Evolutionary conservation across 805 yeast species (phyloP).

Genomic region (Ogataea chonburiensis): DNA sequence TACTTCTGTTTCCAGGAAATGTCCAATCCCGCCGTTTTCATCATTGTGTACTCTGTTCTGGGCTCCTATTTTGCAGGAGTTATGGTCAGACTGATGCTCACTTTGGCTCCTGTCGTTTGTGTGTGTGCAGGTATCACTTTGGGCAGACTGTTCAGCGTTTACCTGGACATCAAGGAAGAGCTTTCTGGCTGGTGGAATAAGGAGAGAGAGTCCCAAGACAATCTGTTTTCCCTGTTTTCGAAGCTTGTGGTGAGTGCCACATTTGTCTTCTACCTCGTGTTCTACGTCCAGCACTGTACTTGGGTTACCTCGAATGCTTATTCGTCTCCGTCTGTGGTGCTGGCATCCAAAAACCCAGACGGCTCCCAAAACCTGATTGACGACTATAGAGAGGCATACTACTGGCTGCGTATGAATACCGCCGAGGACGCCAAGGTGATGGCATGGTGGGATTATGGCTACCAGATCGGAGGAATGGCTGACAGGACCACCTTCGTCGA

Average conservation of each 20-base stretch:
- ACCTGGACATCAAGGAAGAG: conserved; percentile 54
- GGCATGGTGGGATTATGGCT: conserved; percentile 99
- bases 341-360: conserved; percentile 79
- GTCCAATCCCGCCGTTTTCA: conserved; percentile 87
- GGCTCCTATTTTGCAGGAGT: conserved; percentile 98
- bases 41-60: conserved; percentile 87
- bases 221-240: conserved; percentile 44
- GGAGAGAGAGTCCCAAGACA: conserved; percentile 8
- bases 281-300: conserved; percentile 92
- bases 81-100: conserved; percentile 96
- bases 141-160: conserved; percentile 79
- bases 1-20: conserved; percentile 87
- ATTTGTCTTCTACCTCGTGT: conserved; percentile 68
- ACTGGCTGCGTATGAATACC: conserved; percentile 98
- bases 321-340: conserved; percentile 96
- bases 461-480: conserved; percentile 99
- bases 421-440: conserved; percentile 93
- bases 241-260: conserved; percentile 62
- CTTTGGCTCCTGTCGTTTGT: conserved; percentile 94
- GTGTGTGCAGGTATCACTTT: conserved; percentile 88
- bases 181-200: conserved; percentile 13
- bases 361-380: conserved; percentile 86
- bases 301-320: conserved; percentile 97
- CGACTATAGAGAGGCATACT: conserved; percentile 98
- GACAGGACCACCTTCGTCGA: conserved; percentile 98